Percentiles rank a stretch among this genome's conserved stretches.
These are phyloP conservation scores for Microcyclospora pomicola DNA, from an alignment of 2,329 filamentous ascomycete species.

Conservation along the genomic window DNA sequence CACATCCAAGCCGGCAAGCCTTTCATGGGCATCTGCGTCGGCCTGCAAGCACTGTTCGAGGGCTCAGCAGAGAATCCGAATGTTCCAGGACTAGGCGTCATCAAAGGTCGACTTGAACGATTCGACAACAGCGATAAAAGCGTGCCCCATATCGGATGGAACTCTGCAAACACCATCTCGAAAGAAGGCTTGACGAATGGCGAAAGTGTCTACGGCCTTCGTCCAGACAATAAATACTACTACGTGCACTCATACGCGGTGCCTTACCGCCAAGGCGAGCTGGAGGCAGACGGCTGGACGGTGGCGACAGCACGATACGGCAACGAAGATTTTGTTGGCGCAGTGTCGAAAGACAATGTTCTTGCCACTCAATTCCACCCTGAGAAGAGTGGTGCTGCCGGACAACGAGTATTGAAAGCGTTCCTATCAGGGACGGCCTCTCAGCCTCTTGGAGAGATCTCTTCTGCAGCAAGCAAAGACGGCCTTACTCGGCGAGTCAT, in stretches of 20 bases:
- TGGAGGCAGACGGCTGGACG: slow-evolving; percentile 75
- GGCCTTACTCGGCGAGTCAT: slow-evolving; percentile 88
- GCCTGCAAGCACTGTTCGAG: slow-evolving; percentile 77
- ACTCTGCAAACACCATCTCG: slow-evolving; percentile 58
- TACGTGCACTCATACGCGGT: slow-evolving; percentile 94
- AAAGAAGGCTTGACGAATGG: slow-evolving; percentile 25
- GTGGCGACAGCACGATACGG: slow-evolving; percentile 88
- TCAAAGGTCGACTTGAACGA: slow-evolving; percentile 55
- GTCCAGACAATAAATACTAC: slow-evolving; percentile 84
- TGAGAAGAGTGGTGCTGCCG: slow-evolving; percentile 88
- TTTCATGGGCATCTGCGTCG: slow-evolving; percentile 96
- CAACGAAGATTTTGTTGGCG: slow-evolving; percentile 78
- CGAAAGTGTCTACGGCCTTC: slow-evolving; percentile 61
- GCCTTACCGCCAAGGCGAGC: slow-evolving; percentile 55
- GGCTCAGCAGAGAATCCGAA: slow-evolving; percentile 65
- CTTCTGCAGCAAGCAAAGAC: slow-evolving; percentile 31
- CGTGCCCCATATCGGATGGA: slow-evolving; percentile 99
- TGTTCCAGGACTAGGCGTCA: slow-evolving; percentile 60
- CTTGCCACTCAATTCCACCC: slow-evolving; percentile 95
- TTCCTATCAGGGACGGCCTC: slow-evolving; percentile 64
- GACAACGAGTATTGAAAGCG: slow-evolving; percentile 66
- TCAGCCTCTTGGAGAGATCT: slow-evolving; percentile 34
- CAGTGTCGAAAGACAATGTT: slow-evolving; percentile 71
- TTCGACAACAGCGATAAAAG: slow-evolving; percentile 70
- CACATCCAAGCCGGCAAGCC: slow-evolving; percentile 88